Evolutionary conservation across 495 filamentous ascomycete genomes (phyloP).

Genomic region (Neurospora discreta): DNA sequence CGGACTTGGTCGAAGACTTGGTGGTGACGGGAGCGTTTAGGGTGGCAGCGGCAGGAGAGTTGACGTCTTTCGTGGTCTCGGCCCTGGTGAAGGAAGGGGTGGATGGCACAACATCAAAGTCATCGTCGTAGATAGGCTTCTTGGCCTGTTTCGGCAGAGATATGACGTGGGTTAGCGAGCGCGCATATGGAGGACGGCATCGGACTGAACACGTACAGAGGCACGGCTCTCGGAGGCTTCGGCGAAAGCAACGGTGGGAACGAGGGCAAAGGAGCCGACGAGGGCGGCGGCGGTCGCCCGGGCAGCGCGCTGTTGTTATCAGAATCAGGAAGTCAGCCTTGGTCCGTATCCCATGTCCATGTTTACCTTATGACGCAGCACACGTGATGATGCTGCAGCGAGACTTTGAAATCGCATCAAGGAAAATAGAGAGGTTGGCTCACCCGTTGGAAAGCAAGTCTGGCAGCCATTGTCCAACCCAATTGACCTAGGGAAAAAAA

Average conservation of each 20-base stretch:
- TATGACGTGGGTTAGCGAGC: constrained; percentile 1
- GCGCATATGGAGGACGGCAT: neutral
- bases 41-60: constrained; percentile 11
- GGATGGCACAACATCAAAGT: constrained; percentile 39
- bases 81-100: constrained; percentile 9
- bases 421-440: neutral
- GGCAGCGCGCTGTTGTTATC: constrained; percentile 26
- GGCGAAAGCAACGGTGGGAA: constrained; percentile 34
- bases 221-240: constrained; percentile 30
- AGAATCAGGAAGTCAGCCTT: neutral
- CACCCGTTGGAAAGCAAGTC: constrained; percentile 42
- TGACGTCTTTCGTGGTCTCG: constrained; percentile 23
- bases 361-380: neutral
- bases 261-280: constrained; percentile 33
- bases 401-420: neutral
- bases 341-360: neutral
- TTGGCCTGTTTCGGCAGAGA: constrained; percentile 31
- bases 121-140: constrained; percentile 87
- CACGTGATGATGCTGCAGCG: neutral
- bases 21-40: neutral
- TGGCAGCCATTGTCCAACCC: constrained; percentile 38
- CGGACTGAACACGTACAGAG: constrained; percentile 15
- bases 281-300: constrained; percentile 37
- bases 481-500: constrained; percentile 22
- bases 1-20: neutral